phyloP scores from a whole-genome alignment of 352 stramenopile genomes.

The Pythium coloratum region DNA sequence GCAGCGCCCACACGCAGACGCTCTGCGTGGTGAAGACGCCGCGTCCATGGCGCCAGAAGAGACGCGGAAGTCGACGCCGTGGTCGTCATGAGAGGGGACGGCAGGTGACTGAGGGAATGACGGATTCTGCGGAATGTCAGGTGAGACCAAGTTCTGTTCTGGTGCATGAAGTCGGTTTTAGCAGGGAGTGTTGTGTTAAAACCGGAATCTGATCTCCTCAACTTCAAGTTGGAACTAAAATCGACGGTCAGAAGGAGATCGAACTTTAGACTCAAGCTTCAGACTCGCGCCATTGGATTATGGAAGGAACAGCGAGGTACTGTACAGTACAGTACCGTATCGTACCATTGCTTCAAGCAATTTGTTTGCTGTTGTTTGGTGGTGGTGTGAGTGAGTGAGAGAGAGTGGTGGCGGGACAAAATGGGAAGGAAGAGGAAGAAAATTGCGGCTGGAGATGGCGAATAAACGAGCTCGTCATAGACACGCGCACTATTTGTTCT shows the following conservation, averaged over 20 bases:
- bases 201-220: neutral
- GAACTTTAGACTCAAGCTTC: too few species aligned
- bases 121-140: too few species aligned
- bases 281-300: too few species aligned
- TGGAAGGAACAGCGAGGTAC: too few species aligned
- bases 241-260: too few species aligned
- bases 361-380: too few species aligned
- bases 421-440: neutral
- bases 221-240: conserved; percentile 1
- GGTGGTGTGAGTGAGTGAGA: too few species aligned
- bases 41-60: conserved; percentile 18
- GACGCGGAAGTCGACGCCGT: conserved; percentile 1
- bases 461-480: neutral
- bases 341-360: too few species aligned
- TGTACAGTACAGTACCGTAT: too few species aligned
- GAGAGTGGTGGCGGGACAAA: too few species aligned
- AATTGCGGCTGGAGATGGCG: neutral
- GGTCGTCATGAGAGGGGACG: neutral
- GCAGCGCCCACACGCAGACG: conserved; percentile 10
- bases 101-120: too few species aligned
- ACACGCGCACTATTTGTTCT: neutral
- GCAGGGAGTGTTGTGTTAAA: neutral
- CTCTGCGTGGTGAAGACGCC: conserved; percentile 6
- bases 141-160: neutral
- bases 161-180: neutral